Conservation (phyloP, 345 rosid genomes). For the Dipteronia sinensis region DNA sequence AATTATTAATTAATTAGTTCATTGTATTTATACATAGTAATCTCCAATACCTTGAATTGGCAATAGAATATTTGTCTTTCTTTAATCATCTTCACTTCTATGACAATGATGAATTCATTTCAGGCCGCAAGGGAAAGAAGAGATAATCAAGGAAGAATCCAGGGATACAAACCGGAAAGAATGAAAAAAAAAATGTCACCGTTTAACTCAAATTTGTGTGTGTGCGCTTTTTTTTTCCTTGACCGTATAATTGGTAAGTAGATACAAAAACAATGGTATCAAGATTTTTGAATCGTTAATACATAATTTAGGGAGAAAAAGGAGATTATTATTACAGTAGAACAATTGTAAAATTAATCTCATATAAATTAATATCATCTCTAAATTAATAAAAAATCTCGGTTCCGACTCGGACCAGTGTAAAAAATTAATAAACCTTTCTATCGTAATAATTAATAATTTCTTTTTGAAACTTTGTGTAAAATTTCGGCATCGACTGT, state of each 20-base stretch:
- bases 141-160: neutral
- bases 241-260: neutral
- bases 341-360: no score
- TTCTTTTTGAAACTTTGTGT: no score
- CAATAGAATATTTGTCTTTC: conserved; percentile 6
- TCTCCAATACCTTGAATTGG: neutral
- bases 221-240: neutral
- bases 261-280: no score
- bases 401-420: no score
- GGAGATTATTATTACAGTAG: no score
- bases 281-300: neutral
- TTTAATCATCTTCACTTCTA: neutral
- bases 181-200: neutral
- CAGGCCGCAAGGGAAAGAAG: neutral
- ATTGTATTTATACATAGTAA: neutral
- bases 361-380: no score
- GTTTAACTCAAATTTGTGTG: no score
- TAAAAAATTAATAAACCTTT: no score
- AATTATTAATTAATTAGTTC: neutral
- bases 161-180: no score
- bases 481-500: no score
- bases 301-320: neutral
- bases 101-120: neutral
- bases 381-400: no score
- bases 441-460: no score